Evolutionary conservation across 331 rosid species (phyloP).

Genomic region (Saraca asoca): DNA sequence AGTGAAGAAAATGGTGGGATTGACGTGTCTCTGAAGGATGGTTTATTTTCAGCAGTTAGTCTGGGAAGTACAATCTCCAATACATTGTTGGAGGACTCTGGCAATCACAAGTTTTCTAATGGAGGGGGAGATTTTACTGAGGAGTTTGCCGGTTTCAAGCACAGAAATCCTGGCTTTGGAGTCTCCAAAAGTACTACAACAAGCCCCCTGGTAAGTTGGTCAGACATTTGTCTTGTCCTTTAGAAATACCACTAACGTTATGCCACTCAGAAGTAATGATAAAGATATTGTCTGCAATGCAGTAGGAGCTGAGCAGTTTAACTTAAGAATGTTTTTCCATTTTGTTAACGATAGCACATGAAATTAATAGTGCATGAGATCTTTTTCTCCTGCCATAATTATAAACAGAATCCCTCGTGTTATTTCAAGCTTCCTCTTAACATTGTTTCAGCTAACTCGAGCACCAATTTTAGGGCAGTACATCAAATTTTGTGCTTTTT

Average conservation of each 20-base stretch:
- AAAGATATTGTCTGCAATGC: not conserved
- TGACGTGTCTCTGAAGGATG: conserved; percentile 88
- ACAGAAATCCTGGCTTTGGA: conserved; percentile 42
- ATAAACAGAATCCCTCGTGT: not conserved
- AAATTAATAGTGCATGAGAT: conserved; percentile 1
- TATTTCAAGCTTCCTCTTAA: conserved; percentile 7
- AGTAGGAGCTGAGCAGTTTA: not conserved
- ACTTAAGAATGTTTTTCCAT: not conserved
- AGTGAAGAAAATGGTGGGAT: conserved; percentile 73
- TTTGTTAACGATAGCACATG: not conserved
- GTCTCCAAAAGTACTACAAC: conserved; percentile 66
- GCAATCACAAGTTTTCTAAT: conserved; percentile 34
- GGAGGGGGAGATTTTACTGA: conserved; percentile 32
- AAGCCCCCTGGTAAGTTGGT: conserved; percentile 70
- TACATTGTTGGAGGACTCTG: conserved; percentile 32
- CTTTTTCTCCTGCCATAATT: not conserved
- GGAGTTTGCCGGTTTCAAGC: conserved; percentile 52
- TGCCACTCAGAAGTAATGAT: not conserved
- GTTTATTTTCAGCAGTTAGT: conserved; percentile 57
- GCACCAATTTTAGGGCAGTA: not conserved
- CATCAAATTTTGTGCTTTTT: not conserved
- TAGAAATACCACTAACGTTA: not conserved
- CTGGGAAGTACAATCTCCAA: conserved; percentile 40
- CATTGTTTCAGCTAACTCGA: not conserved
- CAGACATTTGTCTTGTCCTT: conserved; percentile 13